Base-by-base conservation (phyloP, 139 green algal genomes). In the Coelastrella sp. region DNA sequence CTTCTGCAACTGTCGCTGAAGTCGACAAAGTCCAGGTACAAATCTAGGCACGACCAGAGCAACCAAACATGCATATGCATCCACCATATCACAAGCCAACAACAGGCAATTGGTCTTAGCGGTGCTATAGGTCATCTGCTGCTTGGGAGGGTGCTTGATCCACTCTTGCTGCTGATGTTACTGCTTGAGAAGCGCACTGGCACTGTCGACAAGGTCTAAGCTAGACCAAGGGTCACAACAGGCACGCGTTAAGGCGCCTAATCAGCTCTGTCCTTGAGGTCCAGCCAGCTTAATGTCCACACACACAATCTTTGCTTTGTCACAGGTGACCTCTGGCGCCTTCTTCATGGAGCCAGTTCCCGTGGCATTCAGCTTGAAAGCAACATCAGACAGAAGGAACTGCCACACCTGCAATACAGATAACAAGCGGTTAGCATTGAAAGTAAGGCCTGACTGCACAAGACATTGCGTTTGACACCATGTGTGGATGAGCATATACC, bases 361-460 rank as follows among this genome's bases (percentile, higher is more conserved):
- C 3, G 27, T 69, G 23, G 85, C 59, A 50, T 89, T 90, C 7
- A 92, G 62, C 63, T 84, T 86, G 60, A 93, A 88, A 5, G 73
- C 72, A 40, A 93, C 90, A 34, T 90, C 78, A 27, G 89, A 83
- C 57, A 93, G 48, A 34, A 43, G 87, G 69, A 93, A 93, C 45
- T 90, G 89, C 90, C 90, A 93, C 45, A 93, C 89, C 89, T 93
- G 86, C 53, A 64, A 57, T 9, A n/a, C n/a, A n/a, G n/a, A n/a
- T n/a, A n/a, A n/a, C n/a, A n/a, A n/a, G n/a, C n/a, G n/a, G n/a
- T n/a, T n/a, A n/a, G n/a, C n/a, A n/a, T n/a, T n/a, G n/a, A n/a
- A n/a, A n/a, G n/a, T n/a, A n/a, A n/a, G n/a, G n/a, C n/a, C n/a
- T n/a, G n/a, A n/a, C n/a, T n/a, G n/a, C n/a, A n/a, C n/a, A n/a